A percentile compares a stretch with the other conserved stretches of the same genome.
Evolutionary conservation across 2,329 filamentous ascomycete genomes (phyloP).

Genomic region (Penicillium palitans): DNA sequence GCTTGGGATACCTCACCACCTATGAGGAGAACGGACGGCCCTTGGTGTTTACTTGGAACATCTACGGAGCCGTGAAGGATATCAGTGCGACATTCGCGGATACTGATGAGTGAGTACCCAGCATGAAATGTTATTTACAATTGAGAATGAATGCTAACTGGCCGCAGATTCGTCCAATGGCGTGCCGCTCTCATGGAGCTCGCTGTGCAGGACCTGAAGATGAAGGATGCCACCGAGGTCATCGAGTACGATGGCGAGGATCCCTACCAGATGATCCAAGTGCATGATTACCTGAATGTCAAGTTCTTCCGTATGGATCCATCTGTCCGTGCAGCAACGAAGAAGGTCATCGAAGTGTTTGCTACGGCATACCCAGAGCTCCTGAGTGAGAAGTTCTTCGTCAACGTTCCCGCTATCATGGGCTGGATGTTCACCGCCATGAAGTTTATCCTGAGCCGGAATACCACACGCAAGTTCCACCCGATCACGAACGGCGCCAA

Average conservation of each 20-base stretch:
- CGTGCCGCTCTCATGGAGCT: constrained; percentile 88
- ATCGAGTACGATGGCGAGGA: constrained; percentile 64
- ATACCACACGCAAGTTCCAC: constrained; percentile 77
- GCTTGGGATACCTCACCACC: constrained; percentile 77
- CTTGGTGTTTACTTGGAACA: constrained; percentile 81
- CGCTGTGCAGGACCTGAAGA: constrained; percentile 70
- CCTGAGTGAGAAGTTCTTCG: constrained; percentile 88
- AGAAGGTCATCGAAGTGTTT: constrained; percentile 79
- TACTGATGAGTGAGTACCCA: constrained; percentile 66
- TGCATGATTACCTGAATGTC: constrained; percentile 89
- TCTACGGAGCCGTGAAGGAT: constrained; percentile 85
- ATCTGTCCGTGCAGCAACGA: constrained; percentile 71
- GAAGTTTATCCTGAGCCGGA: constrained; percentile 71
- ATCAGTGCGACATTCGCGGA: constrained; percentile 79
- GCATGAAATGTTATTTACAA: background rate
- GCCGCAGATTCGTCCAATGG: constrained; percentile 78
- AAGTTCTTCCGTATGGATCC: constrained; percentile 83
- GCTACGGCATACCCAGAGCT: constrained; percentile 85
- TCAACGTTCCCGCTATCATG: constrained; percentile 91
- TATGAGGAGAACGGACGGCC: constrained; percentile 58
- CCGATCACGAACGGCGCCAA: constrained; percentile 72
- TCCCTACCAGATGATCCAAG: constrained; percentile 86
- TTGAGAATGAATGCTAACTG: constrained; percentile 1
- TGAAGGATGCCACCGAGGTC: constrained; percentile 69
- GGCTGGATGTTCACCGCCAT: constrained; percentile 77